Evolutionary conservation across 768 basidiomycete genomes (phyloP), one percentile per base, ranked within the genome.

Genomic region (Stropharia rugosoannulata): DNA sequence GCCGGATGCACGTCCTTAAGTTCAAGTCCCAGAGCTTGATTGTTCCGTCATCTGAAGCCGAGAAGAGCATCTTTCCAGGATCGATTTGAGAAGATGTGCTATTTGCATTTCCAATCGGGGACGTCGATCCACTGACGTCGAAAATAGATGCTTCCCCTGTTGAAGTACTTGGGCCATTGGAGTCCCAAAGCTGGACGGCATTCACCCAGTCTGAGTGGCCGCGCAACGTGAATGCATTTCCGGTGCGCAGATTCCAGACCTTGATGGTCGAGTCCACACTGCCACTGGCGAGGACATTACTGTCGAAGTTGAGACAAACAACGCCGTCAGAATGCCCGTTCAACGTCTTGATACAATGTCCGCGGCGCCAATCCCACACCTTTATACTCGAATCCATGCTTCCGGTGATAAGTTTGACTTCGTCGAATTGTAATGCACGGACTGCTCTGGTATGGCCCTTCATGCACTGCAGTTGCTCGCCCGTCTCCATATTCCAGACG

Each of bases 151-250:
- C 50, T 29, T 66, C 63, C 16, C 71, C 54, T 11, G 72, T 67
- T 27, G 70, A 59, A 6, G 70, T 58, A 16, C 68, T 64, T 12
- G 72, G 57, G 32, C 63, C 59, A 19, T 73, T 76, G 2, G 82
- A 79, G 67, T 98, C 93, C 96, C 97, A 99, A 36, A 99, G 74
- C 61, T 87, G 84, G 18, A 99, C 96, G 2, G 92, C 79, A 67
- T 98, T 98, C 56, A 99, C 95, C 95, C 97, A 97, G 65, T 98
- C 95, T 35, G 77, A 76, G 66, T 99, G 97, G 2, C 97, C 97
- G 9, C 94, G 82, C 47, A 99, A 77, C 10, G 93, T 91, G 71
- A 97, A 98, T 35, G 93, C 93, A 53, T 89, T 90, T 43, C 93
- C 92, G 0, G 89, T 94, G 41, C 89, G 84, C 67, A 95, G 84